Conservation (phyloP, 139 green algal species). For the Closterium sp. region DNA sequence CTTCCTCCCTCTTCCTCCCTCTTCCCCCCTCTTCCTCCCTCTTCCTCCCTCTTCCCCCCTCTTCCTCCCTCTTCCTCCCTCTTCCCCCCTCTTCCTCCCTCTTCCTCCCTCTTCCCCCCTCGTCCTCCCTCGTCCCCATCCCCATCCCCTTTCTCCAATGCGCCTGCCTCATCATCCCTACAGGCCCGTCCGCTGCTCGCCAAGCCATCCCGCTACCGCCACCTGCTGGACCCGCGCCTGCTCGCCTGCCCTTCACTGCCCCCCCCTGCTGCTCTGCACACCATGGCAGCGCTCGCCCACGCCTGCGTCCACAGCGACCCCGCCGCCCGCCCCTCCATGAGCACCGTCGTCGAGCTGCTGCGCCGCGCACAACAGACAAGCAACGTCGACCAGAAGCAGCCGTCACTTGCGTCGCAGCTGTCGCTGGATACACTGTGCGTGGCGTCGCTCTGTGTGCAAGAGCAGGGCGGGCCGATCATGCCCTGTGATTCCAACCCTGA, state of each 20-base stretch:
- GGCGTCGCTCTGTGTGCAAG: neutral
- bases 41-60: too few relatives aligned
- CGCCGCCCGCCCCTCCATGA: neutral
- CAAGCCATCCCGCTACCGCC: neutral
- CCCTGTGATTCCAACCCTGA: neutral
- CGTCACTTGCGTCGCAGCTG: neutral
- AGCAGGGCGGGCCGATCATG: neutral
- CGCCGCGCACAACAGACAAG: neutral
- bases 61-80: too few relatives aligned
- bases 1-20: too few relatives aligned
- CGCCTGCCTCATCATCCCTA: too few relatives aligned
- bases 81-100: too few relatives aligned
- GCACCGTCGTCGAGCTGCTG: neutral
- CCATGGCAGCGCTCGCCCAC: neutral
- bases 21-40: too few relatives aligned
- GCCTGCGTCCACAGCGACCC: neutral
- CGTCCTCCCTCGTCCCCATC: too few relatives aligned
- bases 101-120: too few relatives aligned
- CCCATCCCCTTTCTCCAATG: too few relatives aligned
- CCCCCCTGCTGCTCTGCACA: neutral
- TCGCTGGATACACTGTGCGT: neutral
- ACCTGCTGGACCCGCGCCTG: neutral
- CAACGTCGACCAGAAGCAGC: neutral
- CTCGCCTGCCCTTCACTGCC: neutral
- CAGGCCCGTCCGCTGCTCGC: neutral